Conservation (phyloP, 2,329 filamentous ascomycete genomes). For the Tolypocladium guangdongense region DNA sequence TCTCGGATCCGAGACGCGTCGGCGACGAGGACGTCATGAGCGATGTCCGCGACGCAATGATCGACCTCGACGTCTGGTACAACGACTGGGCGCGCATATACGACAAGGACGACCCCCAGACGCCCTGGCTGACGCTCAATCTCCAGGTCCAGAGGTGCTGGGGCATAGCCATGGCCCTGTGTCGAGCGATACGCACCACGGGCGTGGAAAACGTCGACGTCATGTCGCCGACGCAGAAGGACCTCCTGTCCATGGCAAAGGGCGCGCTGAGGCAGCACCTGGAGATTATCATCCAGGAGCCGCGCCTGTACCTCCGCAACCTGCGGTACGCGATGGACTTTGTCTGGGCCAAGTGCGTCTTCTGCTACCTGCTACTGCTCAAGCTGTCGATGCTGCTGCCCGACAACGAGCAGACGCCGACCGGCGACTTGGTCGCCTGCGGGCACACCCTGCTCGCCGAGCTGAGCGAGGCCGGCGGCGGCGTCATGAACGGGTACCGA, state of each 20-base stretch:
- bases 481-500: conserved; percentile 9
- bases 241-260: conserved; percentile 38
- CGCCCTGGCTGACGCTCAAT: conserved; percentile 29
- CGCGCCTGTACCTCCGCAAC: conserved; percentile 35
- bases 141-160: conserved; percentile 41
- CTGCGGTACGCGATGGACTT: conserved; percentile 45
- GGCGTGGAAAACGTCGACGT: conserved; percentile 20
- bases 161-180: conserved; percentile 40
- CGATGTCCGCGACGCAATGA: conserved; percentile 30
- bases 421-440: conserved; percentile 7
- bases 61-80: conserved; percentile 39
- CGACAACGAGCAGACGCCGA: conserved; percentile 15
- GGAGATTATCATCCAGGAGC: conserved; percentile 32
- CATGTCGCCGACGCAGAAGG: conserved; percentile 36
- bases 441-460: conserved; percentile 12
- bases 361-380: conserved; percentile 43
- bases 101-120: conserved; percentile 5
- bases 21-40: conserved; percentile 25
- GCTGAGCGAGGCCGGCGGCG: conserved; percentile 12
- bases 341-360: conserved; percentile 47
- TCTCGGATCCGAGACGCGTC: conserved; percentile 14
- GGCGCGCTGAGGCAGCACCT: conserved; percentile 38
- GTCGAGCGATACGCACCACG: conserved; percentile 33
- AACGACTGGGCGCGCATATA: conserved; percentile 22
- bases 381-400: conserved; percentile 39